Percentiles rank a stretch among this genome's conserved stretches.
Evolutionary conservation across 78 protist genomes (phyloP).

Genomic region (Dictyostelium brefeldianum): DNA sequence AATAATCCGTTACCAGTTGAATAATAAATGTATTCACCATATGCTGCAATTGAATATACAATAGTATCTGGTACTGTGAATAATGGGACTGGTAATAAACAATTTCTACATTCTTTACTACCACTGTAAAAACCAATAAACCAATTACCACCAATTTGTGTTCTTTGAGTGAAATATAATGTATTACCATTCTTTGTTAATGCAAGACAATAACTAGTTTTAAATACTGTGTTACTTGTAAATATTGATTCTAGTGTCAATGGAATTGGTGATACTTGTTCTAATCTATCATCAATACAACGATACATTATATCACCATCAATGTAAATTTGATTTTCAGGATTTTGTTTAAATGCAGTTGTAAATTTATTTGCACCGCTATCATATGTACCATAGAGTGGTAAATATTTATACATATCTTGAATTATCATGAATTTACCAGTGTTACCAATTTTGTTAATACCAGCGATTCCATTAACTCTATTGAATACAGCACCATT

Average conservation of each 20-base stretch:
- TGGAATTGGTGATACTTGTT: neutral
- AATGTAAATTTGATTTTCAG: neutral
- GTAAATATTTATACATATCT: slow-evolving; percentile 23
- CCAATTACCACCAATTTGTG: neutral
- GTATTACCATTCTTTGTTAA: neutral
- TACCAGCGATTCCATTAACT: neutral
- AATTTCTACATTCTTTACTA: neutral
- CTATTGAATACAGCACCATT: slow-evolving; percentile 7
- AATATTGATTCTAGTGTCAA: neutral
- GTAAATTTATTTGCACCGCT: neutral
- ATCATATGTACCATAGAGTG: neutral
- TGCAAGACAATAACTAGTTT: neutral
- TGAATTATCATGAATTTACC: neutral
- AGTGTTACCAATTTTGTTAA: neutral
- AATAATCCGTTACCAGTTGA: neutral
- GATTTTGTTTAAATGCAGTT: slow-evolving; percentile 8
- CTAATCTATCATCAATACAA: slow-evolving; percentile 5
- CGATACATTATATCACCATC: neutral
- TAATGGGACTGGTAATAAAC: neutral
- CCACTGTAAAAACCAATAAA: neutral
- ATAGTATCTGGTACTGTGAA: neutral
- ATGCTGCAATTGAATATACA: neutral
- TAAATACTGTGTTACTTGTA: neutral
- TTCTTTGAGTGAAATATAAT: neutral
- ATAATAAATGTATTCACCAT: neutral